Base-by-base conservation (phyloP, 192 early-diverging fungal species). In the Coemansia sp. region DNA sequence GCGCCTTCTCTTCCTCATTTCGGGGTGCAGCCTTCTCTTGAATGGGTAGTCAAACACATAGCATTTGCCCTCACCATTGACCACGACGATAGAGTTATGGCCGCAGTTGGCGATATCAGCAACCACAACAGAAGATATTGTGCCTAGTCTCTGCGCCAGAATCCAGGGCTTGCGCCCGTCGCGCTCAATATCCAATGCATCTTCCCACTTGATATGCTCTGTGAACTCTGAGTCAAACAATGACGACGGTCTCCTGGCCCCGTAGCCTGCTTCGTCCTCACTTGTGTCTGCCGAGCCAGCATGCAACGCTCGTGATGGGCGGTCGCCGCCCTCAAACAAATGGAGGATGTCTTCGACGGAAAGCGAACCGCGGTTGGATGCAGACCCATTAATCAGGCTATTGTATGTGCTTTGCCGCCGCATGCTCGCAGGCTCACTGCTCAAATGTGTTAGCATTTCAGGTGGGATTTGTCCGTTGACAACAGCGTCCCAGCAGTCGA, bases 111-210 rank as follows among this genome's bases (percentile, higher is more conserved):
- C 70, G 4, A 82, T 74, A 39, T 82, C 80, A 2, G 74, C 80
- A 20, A 82, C 66, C 0, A 68, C 71, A 0, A 82, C 80, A 6
- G 80, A 76, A 6, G 80, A 71, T 26, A 82, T 82, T 8, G 80
- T 82, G 29, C 80, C 80, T 0, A 82, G 71, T 52, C 68, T 67
- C 49, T 82, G 79, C 13, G 79, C 79, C n/a, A 81, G 51, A 25
- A 81, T 64, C 79, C 79, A 81, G 20, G 79, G 79, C 67, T 81
- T 81, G 49, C 79, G 79, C 7, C 79, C 79, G 39, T 81, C 79
- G 60, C 79, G 79, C 70, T 81, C 79, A 45, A 81, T 64, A 21
- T 81, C 79, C 60, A 81, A 43, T 31, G 73, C 70, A 26, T 81
- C 79, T 35, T 81, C 79, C 79, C 79, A 81, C 55, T 70, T 75